Conservation (phyloP, 257 asterid species). For the Lantana camara region DNA sequence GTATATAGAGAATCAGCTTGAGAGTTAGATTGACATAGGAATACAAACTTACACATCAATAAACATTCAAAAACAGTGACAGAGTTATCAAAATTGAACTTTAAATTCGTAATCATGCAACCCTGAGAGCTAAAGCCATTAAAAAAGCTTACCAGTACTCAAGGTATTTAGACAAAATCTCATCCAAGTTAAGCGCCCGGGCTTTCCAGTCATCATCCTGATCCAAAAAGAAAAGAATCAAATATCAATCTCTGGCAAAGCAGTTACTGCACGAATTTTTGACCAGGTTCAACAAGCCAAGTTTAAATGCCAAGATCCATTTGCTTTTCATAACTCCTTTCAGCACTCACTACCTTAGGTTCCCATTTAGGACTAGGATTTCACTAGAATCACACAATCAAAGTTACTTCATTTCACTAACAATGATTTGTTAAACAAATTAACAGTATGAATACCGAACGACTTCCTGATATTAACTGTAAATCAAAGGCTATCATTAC, state of each 20-base stretch:
- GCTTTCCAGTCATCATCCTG: constrained; percentile 75
- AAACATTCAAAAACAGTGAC: no score
- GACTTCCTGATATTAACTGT: neutral
- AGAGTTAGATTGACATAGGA: no score
- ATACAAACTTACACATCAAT: no score
- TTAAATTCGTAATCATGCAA: neutral
- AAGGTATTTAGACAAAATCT: constrained; percentile 52
- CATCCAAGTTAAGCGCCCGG: constrained; percentile 59
- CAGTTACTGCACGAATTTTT: neutral
- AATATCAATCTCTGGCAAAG: neutral
- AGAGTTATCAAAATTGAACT: no score
- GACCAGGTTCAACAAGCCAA: constrained; percentile 12
- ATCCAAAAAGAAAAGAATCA: constrained; percentile 24
- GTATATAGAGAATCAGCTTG: no score
- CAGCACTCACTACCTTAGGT: neutral
- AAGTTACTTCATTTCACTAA: constrained; percentile 1
- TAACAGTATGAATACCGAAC: neutral
- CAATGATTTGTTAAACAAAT: neutral
- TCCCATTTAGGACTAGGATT: neutral
- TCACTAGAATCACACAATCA: constrained; percentile 9
- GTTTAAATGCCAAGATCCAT: neutral
- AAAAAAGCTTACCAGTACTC: constrained; percentile 49
- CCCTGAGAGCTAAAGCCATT: neutral
- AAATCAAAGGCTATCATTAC: neutral
- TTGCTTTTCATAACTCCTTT: neutral